Evolutionary conservation across 352 stramenopile species (phyloP).

Genomic region (Phytopythium boreale): DNA sequence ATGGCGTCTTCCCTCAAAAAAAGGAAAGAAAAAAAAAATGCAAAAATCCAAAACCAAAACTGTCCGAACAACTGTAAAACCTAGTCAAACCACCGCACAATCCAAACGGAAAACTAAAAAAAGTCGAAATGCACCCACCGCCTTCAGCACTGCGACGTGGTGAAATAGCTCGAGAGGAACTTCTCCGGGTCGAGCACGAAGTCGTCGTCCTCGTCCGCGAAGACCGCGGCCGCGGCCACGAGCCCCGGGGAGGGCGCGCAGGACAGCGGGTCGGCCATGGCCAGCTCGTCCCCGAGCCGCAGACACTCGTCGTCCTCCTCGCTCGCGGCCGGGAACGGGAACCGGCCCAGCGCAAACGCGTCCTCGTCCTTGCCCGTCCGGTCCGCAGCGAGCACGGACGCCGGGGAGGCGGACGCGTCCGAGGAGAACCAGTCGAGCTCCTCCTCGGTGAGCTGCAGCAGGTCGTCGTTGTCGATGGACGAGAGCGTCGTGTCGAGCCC

Average conservation of each 20-base stretch:
- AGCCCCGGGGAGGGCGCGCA: conserved; percentile 28
- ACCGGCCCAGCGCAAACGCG: conserved; percentile 16
- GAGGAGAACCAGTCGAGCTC: conserved; percentile 82
- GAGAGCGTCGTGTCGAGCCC: conserved; percentile 57
- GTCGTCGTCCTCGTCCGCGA: conserved; percentile 68
- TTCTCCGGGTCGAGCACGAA: conserved; percentile 86
- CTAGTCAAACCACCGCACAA: no score
- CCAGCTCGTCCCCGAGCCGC: conserved; percentile 14
- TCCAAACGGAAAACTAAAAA: background rate
- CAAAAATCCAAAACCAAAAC: background rate
- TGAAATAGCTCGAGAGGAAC: conserved; percentile 86
- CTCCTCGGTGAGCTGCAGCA: conserved; percentile 78
- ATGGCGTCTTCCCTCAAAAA: background rate
- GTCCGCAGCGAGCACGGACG: background rate
- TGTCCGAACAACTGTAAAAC: background rate
- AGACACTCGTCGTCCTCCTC: conserved; percentile 23
- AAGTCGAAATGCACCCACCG: background rate
- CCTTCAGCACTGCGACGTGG: conserved; percentile 13
- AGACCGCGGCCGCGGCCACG: conserved; percentile 22
- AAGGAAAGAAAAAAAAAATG: background rate
- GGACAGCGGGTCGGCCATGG: conserved; percentile 4
- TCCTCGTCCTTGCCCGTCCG: conserved; percentile 13
- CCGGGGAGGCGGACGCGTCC: background rate
- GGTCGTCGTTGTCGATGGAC: conserved; percentile 77
- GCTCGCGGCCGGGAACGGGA: conserved; percentile 22